Base-by-base conservation (phyloP, 1,284 basidiomycete species). In the Volvariella surrecta region DNA sequence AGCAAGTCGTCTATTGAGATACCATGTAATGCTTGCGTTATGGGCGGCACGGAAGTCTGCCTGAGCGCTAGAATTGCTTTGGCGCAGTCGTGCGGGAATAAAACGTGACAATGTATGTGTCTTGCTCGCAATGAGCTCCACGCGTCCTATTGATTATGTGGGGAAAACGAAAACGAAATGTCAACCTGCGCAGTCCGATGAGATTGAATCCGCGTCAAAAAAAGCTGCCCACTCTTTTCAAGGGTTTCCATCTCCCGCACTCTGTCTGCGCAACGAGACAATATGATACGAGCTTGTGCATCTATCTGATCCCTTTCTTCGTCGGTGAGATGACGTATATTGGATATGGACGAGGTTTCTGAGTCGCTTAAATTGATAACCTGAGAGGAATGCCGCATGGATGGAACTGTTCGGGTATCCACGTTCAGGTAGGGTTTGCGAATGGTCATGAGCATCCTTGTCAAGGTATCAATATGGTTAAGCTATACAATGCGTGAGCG, bases 231-330 rank as follows among this genome's bases (percentile, higher is more conserved):
- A 93, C 90, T 75, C 60, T 86, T 85, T 64, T 95, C 92, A 11
- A 90, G 66, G 17, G 70, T 68, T 57, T 95, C 91, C 71, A 95
- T 82, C 62, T 86, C 80, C 56, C 80, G 82, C 17, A 95, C 84
- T 48, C 87, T 73, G 49, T 92, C 84, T 13, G 90, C 78, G 59
- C 88, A 92, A 45, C 82, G 79, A 42, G 79, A 78, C 45, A 95
- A 68, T 42, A 92, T 82, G 46, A 89, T 73, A 48, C 85, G 81
- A 20, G 89, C 83, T 58, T 93, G 89, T 50, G 91, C 68, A 67
- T 95, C 92, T 48, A 95, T 86, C 61, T 93, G 87, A 63, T 94
- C 90, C 42, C 91, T 70, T 59, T 95, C 89, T 48, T 86, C 79
- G 54, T 94, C 90, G 18, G 77, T 80, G 11, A 95, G 71, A 56